Evolutionary conservation across 1,284 basidiomycete genomes (phyloP), one percentile per base, ranked within the genome.

Genomic region (Amylostereum areolatum): DNA sequence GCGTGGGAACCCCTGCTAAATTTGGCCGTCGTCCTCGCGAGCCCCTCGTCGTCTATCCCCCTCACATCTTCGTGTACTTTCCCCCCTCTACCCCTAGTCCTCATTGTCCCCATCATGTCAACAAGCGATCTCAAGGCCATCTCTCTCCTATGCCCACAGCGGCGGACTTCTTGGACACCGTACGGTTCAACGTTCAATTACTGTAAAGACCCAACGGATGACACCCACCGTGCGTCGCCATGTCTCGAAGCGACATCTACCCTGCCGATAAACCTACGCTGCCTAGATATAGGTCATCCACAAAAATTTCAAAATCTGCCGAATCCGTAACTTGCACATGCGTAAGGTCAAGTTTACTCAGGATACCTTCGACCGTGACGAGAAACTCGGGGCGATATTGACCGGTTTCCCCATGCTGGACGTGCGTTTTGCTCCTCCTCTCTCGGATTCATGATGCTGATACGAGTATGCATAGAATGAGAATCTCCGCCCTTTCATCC

Each of bases 281-380:
- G 34, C 44, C 18, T 30, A 29, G 25, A 11, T 36, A 41, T 54
- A 91, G 88, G 88, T 91, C 59, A 96, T 97, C 63, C 93, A 95
- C 70, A 94, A 94, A 77, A 97, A 97, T 75, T 97, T 97, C 78
- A 98, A 99, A 77, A 99, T 99, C 67, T 92, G 90, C 55, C 85
- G 93, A 48, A 95, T 94, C 66, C 81, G 92, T 51, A 85, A 89
- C 59, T 90, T 97, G 67, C 97, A 99, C 72, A 97, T 98, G 96
- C 85, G 95, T 67, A 99, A 98, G 72, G 95, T 99, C 72, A n/a
- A n/a, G n/a, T n/a, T n/a, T n/a, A n/a, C n/a, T n/a, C n/a, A n/a
- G n/a, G n/a, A n/a, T n/a, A n/a, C 98, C 97, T 73, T 99, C 97
- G 70, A 97, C 95, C 1, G 99, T 60, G 94, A 96, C 58, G 96